These are phyloP conservation scores for Blastocystis sp. DNA, from an alignment of 352 stramenopile species.

Conservation along the genomic window DNA sequence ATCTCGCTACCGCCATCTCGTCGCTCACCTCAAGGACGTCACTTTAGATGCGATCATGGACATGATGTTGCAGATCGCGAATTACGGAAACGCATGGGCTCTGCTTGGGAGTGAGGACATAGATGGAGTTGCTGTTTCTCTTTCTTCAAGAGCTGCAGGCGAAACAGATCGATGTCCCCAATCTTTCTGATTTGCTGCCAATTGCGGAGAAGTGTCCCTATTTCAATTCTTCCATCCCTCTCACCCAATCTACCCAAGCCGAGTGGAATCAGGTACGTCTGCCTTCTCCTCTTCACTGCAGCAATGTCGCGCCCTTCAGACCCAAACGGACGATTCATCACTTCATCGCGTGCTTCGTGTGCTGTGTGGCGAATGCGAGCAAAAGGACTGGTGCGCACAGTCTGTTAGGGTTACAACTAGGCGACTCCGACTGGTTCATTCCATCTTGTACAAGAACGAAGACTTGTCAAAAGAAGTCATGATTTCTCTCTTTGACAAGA, in stretches of 20 bases:
- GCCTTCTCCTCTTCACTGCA: background rate
- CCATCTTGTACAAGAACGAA: conserved; percentile 17
- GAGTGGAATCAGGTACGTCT: background rate
- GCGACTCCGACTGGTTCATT: conserved; percentile 22
- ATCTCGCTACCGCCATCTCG: background rate
- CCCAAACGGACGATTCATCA: background rate
- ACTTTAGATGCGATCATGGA: background rate
- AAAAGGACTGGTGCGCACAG: no score
- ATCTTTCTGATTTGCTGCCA: conserved; percentile 4
- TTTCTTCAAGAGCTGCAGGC: background rate
- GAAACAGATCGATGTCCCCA: background rate
- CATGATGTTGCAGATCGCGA: background rate
- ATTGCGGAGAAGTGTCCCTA: conserved; percentile 28
- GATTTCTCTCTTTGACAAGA: background rate
- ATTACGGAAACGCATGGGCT: conserved; percentile 17
- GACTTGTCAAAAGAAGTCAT: background rate
- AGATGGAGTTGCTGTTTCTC: conserved; percentile 20
- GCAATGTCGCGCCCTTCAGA: background rate
- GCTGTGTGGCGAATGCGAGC: no score
- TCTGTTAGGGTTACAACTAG: background rate
- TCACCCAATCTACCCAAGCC: background rate
- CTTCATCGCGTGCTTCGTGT: no score
- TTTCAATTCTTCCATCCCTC: background rate
- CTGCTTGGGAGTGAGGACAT: no score
- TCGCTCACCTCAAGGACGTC: background rate